Evolutionary conservation across 1,139 yeast species (phyloP).

Genomic region (Blastobotrys illinoisensis): DNA sequence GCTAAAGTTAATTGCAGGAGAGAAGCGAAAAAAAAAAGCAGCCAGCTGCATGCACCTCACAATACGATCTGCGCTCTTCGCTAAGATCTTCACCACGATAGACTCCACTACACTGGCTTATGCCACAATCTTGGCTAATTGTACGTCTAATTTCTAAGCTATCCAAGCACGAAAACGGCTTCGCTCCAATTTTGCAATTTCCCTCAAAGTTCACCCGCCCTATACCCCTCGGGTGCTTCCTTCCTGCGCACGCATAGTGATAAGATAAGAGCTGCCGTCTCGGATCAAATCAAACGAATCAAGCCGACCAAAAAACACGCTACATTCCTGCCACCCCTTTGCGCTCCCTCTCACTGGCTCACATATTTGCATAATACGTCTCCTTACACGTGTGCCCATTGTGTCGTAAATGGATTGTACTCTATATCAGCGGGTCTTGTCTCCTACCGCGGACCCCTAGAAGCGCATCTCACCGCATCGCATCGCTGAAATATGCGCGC

Average conservation of each 20-base stretch:
- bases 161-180: no score
- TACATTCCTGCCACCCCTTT: background rate
- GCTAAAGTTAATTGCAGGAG: background rate
- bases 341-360: no score
- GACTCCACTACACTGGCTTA: background rate
- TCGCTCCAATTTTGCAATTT: no score
- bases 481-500: background rate
- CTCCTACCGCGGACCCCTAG: background rate
- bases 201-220: no score
- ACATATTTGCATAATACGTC: no score
- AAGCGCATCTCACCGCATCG: background rate
- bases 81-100: background rate
- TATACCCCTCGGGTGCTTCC: background rate
- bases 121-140: no score
- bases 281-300: background rate
- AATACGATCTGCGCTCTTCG: background rate
- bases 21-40: background rate
- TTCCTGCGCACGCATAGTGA: background rate
- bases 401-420: background rate
- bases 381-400: no score
- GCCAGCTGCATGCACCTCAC: background rate
- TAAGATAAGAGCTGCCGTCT: background rate
- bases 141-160: no score
- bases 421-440: no score
- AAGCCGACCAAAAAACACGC: no score